phyloP scores from a whole-genome alignment of 1,284 basidiomycete species.

The Tilletia caries region DNA sequence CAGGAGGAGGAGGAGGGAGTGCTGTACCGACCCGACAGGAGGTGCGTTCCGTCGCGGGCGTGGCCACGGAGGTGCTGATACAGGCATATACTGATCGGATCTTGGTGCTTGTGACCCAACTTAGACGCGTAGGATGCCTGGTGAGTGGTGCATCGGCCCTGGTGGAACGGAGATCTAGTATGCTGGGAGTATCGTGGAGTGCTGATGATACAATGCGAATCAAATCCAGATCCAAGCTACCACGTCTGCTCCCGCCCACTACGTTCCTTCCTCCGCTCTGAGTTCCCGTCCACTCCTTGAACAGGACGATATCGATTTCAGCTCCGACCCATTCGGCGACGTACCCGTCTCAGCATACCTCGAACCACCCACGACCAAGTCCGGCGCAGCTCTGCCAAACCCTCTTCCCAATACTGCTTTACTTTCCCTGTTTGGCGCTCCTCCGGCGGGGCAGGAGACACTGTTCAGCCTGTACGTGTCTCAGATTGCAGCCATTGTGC shows the following conservation, averaged over 20 bases:
- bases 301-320: not conserved
- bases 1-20: not conserved
- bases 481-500: slow-evolving; percentile 83
- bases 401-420: slow-evolving; percentile 72
- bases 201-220: not conserved
- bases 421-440: slow-evolving; percentile 70
- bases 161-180: no score
- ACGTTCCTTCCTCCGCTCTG: not conserved
- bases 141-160: slow-evolving; percentile 18
- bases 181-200: not conserved
- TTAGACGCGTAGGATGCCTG: slow-evolving; percentile 32
- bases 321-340: not conserved
- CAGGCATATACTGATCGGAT: slow-evolving; percentile 34
- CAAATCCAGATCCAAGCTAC: slow-evolving; percentile 3
- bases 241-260: not conserved
- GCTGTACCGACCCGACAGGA: slow-evolving; percentile 7
- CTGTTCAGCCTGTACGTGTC: slow-evolving; percentile 76
- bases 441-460: slow-evolving; percentile 63
- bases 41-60: slow-evolving; percentile 18
- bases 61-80: slow-evolving; percentile 26
- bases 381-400: slow-evolving; percentile 52
- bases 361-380: slow-evolving; percentile 29
- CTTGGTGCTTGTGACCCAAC: slow-evolving; percentile 36
- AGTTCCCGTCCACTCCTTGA: not conserved
- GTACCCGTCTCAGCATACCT: not conserved